Evolutionary conservation across 768 basidiomycete species (phyloP), one percentile per base, ranked within the genome.

Genomic region (Filobasidium wieringae): DNA sequence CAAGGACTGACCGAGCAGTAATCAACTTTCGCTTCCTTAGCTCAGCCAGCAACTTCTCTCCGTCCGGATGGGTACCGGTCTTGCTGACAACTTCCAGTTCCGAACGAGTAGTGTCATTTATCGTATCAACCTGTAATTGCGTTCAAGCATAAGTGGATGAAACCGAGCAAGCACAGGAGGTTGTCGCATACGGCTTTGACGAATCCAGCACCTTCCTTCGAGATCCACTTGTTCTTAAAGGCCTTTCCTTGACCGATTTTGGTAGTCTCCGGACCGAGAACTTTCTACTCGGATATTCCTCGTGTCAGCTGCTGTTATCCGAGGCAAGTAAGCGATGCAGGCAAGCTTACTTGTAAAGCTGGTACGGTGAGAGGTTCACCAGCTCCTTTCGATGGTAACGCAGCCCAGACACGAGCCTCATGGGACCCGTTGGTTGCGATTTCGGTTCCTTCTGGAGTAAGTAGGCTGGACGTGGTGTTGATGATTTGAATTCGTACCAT

Each of bases 171-270:
- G n/a, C 5, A 1, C 7, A 55, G 7, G 5, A 40, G 37, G 5
- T 11, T 22, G 3, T 15, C 11, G 80, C 87, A 64, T 61, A 93
- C 92, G 61, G 84, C 78, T 76, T 87, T 86, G 45, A 93, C 82
- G 63, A 99, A 81, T 0, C 70, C 88, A 62, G 82, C 80, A 7
- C 87, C 88, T 63, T 93, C 86, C 74, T 96, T 97, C 22, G 78
- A 80, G 61, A 97, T 89, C 95, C 95, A 99, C 56, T 86, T 87
- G 66, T 87, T 90, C 77, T 92, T 96, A 80, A 99, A 95, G 19
- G 93, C 95, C 63, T 86, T 81, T 8, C 86, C 86, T 76, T 97
- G 95, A 0, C 95, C 95, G 57, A 96, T 81, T 76, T 92, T 95
- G 15, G 88, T 84, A 7, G 82, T 80, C 66, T 95, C 90, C 57